phyloP scores from a whole-genome alignment of 2,329 filamentous ascomycete species.

The Colletotrichum echinochloae region DNA sequence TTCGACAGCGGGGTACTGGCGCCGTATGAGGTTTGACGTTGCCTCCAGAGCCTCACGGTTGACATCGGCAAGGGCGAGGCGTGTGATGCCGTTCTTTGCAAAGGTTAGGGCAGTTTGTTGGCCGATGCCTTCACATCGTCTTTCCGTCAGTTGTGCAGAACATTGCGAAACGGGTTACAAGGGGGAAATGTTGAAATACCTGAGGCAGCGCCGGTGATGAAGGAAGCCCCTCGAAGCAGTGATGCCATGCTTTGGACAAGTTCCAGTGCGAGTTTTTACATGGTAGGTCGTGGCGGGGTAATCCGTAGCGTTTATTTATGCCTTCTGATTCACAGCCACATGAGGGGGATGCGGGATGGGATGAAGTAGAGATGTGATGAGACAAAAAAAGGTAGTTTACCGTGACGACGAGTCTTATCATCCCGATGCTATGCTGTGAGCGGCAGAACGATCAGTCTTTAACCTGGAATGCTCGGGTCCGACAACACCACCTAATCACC shows the following conservation, averaged over 20 bases:
- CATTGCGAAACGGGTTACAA: background rate
- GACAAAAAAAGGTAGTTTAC: no score
- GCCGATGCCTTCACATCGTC: slow-evolving; percentile 58
- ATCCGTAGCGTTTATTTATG: background rate
- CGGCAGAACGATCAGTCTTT: background rate
- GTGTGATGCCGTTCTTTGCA: slow-evolving; percentile 59
- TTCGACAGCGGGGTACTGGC: slow-evolving; percentile 54
- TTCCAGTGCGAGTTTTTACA: no score
- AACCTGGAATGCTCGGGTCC: background rate
- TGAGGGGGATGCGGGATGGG: background rate
- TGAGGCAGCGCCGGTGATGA: slow-evolving; percentile 61
- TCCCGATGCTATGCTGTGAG: no score
- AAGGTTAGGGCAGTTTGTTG: slow-evolving; percentile 59
- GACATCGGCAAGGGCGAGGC: slow-evolving; percentile 61
- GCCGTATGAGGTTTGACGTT: slow-evolving; percentile 50
- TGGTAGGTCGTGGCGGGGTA: background rate
- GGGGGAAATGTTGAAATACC: slow-evolving; percentile 49
- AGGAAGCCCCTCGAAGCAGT: slow-evolving; percentile 59
- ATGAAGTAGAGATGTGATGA: background rate
- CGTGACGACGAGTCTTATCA: no score
- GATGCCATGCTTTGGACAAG: slow-evolving; percentile 48
- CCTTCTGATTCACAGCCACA: background rate
- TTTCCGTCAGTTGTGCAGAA: slow-evolving; percentile 34
- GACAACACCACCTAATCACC: background rate
- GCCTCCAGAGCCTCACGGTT: slow-evolving; percentile 50